phyloP scores from a whole-genome alignment of 2,329 filamentous ascomycete genomes.

The Blastomyces parvus region DNA sequence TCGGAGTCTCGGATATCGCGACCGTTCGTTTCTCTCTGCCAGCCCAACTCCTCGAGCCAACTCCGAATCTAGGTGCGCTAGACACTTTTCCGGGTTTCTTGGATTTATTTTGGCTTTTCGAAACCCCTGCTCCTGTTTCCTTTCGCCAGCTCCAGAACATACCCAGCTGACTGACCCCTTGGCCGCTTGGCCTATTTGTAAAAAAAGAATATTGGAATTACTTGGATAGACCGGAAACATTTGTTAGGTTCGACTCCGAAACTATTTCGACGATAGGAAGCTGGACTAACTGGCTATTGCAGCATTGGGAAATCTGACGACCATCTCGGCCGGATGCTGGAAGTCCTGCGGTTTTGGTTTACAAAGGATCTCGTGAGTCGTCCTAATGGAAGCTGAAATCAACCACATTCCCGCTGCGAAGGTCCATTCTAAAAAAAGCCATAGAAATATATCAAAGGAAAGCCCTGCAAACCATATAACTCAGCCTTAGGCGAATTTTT shows the following conservation, averaged over 20 bases:
- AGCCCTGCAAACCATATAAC: conserved; percentile 98
- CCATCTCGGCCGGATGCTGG: conserved; percentile 84
- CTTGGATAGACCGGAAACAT: conserved; percentile 86
- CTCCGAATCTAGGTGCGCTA: conserved; percentile 67
- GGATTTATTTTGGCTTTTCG: neutral
- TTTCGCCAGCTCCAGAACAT: conserved; percentile 2
- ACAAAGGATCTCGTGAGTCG: conserved; percentile 73
- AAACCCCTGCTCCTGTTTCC: neutral
- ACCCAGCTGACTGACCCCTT: conserved; percentile 4
- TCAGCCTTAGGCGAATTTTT: conserved; percentile 97
- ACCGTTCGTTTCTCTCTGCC: conserved; percentile 92
- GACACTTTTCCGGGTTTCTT: neutral
- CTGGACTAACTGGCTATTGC: conserved; percentile 17
- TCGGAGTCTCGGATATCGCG: conserved; percentile 91
- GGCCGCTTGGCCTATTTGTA: neutral
- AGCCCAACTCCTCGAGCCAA: conserved; percentile 89
- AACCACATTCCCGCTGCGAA: conserved; percentile 16
- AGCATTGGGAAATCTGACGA: conserved; percentile 84
- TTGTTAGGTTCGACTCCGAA: conserved; percentile 48
- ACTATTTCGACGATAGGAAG: conserved; percentile 5
- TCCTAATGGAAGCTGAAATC: neutral
- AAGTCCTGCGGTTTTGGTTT: conserved; percentile 93
- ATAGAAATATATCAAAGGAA: conserved; percentile 93
- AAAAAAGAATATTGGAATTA: conserved; percentile 91
- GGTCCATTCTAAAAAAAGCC: conserved; percentile 14